phyloP scores from a whole-genome alignment of 2,329 filamentous ascomycete species.

The Monosporascus sp. region DNA sequence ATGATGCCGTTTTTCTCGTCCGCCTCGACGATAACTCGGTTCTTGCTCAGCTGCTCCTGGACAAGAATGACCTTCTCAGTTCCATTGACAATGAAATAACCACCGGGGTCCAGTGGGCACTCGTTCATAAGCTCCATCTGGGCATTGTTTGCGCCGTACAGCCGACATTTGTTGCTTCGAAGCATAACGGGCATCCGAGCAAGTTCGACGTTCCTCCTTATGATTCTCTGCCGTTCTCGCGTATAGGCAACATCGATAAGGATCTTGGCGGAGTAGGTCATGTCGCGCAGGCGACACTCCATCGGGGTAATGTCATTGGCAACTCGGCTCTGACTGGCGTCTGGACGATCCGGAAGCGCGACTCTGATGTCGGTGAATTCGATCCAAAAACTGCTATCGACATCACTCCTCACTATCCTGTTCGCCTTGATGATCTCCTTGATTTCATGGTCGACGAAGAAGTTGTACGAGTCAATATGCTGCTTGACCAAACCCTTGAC shows the following conservation, averaged over 20 bases:
- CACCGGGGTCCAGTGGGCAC: conserved; percentile 91
- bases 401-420: conserved; percentile 81
- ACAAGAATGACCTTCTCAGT: conserved; percentile 99
- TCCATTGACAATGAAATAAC: conserved; percentile 95
- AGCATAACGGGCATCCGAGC: conserved; percentile 96
- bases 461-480: conserved; percentile 98
- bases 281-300: conserved; percentile 91
- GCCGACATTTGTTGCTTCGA: conserved; percentile 86
- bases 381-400: conserved; percentile 87
- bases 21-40: conserved; percentile 94
- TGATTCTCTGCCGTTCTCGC: conserved; percentile 69
- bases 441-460: conserved; percentile 93
- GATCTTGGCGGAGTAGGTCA: conserved; percentile 96
- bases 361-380: conserved; percentile 91
- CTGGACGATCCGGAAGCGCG: conserved; percentile 71
- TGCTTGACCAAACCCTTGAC: conserved; percentile 66
- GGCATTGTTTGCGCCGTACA: conserved; percentile 75
- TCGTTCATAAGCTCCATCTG: conserved; percentile 93
- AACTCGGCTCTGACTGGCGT: conserved; percentile 66
- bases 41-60: conserved; percentile 98
- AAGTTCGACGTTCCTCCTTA: conserved; percentile 72
- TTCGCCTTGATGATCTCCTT: conserved; percentile 96
- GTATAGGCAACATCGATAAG: conserved; percentile 89
- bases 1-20: conserved; percentile 90
- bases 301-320: conserved; percentile 81